Base-by-base conservation (phyloP, 306 rosid species). In the Cucumis melo region DNA sequence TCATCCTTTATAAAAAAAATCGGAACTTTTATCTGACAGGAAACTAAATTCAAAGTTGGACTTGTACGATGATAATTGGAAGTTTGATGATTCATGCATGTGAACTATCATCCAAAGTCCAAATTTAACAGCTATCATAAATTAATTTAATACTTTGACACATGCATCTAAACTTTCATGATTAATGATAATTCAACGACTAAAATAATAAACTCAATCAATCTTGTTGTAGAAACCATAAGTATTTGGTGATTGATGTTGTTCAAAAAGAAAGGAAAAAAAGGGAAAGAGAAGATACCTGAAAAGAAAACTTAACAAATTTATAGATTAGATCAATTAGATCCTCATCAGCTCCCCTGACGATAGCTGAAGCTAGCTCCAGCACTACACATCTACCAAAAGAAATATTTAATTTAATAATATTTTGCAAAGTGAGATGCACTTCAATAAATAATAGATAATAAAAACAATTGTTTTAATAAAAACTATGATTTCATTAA, bases 331-430 rank as follows among this genome's bases (percentile, higher is more conserved):
- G 80, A 85, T 88, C 89, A 84, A 90, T 68, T 78, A 94, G 85
- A 86, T 89, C 87, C 76, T 85, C 90, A 46, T 85, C 77, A 66
- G 94, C 98, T 73, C 97, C 96, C 71, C 80, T 88, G 73, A 90
- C 86, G 79, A 91, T 84, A 86, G 91, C 86, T 16, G 91, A 87
- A 62, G 92, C 91, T 68, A 91, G 84, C 82, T 91, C 92, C 94
- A 91, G 76, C 60, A 87, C 73, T 76, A 87, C 54, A 34, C 85
- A 78, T 87, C 98, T 93, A 87, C 61, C 77, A 3, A 81, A 81
- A 78, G 2, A 81, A 79, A 83, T 54, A 77, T 74, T 55, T 46
- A 46, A 46, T 2, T 46, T 3, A 46, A 46, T 46, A 46, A 46
- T 46, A 46, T 46, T 46, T 46, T 46, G 53, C 53, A 46, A 11